Base-by-base conservation (phyloP, 495 filamentous ascomycete species). In the Aspergillus asperescens region DNA sequence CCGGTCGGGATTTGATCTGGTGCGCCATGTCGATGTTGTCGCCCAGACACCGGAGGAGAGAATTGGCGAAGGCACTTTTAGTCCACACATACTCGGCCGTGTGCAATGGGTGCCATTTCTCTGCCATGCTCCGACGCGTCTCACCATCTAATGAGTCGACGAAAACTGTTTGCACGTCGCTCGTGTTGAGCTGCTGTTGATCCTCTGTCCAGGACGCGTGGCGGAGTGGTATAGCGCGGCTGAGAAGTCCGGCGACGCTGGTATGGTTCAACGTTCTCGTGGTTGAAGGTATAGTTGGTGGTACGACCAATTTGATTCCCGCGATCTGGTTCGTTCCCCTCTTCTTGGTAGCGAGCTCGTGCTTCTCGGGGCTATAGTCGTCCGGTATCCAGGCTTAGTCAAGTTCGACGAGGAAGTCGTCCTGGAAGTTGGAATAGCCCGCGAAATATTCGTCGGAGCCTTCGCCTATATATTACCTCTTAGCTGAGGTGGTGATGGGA, bases 21-120 rank as follows among this genome's bases (percentile, higher is more conserved):
- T 80, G 67, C 9, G 67, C 72, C 76, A 80, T 80, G 42, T 80
- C 77, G 24, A 66, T 69, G 22, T 75, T 72, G 54, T 81, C 77
- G 20, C 76, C 75, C 0, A 76, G 58, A 45, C 60, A 71, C 0
- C 71, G 66, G 1, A 80, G 69, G 12, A 78, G 53, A 16, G 67
- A 58, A 58, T 76, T 77, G 23, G 69, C 50, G 1, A 81, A 57
- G 16, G 61, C 38, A 7, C 48, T 58, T 41, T 70, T 76, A 13
- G 28, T 59, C 63, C 65, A 79, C 7, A 75, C 46, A 50, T 79
- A 80, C 42, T 67, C 47, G 0, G 77, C 56, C 1, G 75, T 53
- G 56, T 80, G 71, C n/a, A 80, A 56, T 1, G 76, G 70, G 54
- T 80, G 78, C 77, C 77, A 80, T 24, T 60, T 63, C 1, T 55